Evolutionary conservation across 2,329 filamentous ascomycete genomes (phyloP), one percentile per base, ranked within the genome.

Genomic region (Calonectria pseudoturangicola): DNA sequence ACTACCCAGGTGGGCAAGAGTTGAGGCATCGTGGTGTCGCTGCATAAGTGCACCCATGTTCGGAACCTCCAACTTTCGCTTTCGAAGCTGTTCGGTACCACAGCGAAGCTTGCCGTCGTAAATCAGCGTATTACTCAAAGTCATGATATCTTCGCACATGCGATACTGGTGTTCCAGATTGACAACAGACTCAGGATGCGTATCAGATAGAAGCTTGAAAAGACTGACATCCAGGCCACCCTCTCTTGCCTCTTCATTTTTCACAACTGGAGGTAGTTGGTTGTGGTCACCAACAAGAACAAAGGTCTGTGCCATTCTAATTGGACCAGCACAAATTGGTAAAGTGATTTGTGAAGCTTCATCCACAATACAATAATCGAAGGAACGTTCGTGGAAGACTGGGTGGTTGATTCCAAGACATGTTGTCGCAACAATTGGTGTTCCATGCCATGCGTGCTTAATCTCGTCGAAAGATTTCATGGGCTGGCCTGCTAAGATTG

Each of bases 341-440:
- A 99, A 87, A 0, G 97, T 99, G 81, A 99, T 98, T 80, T 99
- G 97, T 2, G 96, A 98, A 0, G 97, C 97, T 84, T 99, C 97
- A 77, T 99, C 97, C 4, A 99, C 96, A 74, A 99, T 98, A 81
- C 97, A 99, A 82, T 98, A 98, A 84, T 99, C 97, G 78, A 99
- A 99, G 0, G 93, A 92, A 5, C 97, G 93, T 80, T 96, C 94
- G 70, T 91, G 93, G 85, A 99, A 98, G 10, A 99, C 87, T 2
- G 93, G 90, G 82, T 99, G 97, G 77, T 93, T 96, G 81, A 98
- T 94, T 2, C 96, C 95, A 30, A 99, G 89, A 81, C 97, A 99
- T 0, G 97, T 98, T 0, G 97, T 98, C 5, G 96, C 97, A 3
- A 99, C 97, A 33, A 99, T 92, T 1, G 94, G 94, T 2, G 94